phyloP scores from a whole-genome alignment of 2,329 filamentous ascomycete species.

The Ascocoryne sarcoides region DNA sequence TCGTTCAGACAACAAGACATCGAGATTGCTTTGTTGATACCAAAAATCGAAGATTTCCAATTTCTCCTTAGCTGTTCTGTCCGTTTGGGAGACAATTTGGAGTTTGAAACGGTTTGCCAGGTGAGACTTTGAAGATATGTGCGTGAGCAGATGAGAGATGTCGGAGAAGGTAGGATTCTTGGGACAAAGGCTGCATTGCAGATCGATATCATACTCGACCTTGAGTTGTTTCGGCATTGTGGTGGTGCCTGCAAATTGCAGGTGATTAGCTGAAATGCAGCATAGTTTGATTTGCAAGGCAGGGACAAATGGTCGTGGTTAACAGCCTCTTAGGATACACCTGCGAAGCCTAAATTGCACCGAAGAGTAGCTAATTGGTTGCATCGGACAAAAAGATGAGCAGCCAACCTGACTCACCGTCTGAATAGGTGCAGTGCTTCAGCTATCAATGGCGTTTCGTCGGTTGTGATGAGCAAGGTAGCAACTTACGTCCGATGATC shows the following conservation, averaged over 20 bases:
- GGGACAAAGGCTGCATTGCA: conserved; percentile 77
- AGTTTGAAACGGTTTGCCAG: conserved; percentile 76
- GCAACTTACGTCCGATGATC: conserved; percentile 5
- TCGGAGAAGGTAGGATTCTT: conserved; percentile 78
- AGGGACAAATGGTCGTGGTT: too few species aligned
- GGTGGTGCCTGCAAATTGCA: neutral
- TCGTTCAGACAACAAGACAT: conserved; percentile 66
- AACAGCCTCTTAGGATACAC: too few species aligned
- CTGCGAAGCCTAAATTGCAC: too few species aligned
- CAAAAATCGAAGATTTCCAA: conserved; percentile 67
- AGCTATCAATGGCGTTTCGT: neutral
- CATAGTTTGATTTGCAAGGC: too few species aligned
- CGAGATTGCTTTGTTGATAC: conserved; percentile 65
- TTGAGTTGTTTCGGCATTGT: conserved; percentile 19
- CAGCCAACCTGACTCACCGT: neutral
- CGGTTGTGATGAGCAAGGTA: conserved; percentile 1
- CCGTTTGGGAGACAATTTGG: conserved; percentile 60
- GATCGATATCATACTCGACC: conserved; percentile 41
- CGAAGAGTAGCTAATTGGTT: too few species aligned
- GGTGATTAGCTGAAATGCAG: conserved; percentile 4
- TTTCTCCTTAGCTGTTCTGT: conserved; percentile 52
- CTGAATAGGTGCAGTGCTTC: neutral
- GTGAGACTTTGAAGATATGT: conserved; percentile 89
- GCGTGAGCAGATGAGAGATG: conserved; percentile 83
- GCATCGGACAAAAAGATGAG: too few species aligned